Base-by-base conservation (phyloP, 768 basidiomycete genomes). In the Exidia glandulosa region DNA sequence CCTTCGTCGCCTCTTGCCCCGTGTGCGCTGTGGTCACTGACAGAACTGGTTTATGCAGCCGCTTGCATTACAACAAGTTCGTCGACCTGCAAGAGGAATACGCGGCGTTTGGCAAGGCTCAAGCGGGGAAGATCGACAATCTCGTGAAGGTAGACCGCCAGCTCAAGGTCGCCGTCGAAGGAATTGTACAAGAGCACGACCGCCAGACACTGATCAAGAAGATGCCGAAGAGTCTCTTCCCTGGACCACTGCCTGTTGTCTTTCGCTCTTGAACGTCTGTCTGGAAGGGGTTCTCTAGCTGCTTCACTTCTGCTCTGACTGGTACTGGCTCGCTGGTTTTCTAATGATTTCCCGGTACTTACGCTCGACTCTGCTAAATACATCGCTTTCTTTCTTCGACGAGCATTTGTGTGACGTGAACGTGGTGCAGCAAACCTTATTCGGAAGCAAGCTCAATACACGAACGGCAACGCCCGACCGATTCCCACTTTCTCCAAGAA, bases 81-180 rank as follows among this genome's bases (percentile, higher is more conserved):
- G 76, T 86, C 32, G 76, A 77, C 58, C 74, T 85, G 19, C 81
- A 85, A 64, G 75, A 76, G 58, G 77, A 79, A 58, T 86, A 85
- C 63, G 73, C 78, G 36, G 68, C 61, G 29, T 72, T 74, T 58
- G 73, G 78, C 60, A 71, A 73, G 47, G 70, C 74, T 32, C 69
- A 82, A 34, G 66, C 74, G 55, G 63, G 66, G 54, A 71, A 70
- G 23, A 71, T 78, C 62, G 78, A 79, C 37, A 77, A 77, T 19
- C 68, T 79, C 59, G 69, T 72, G 56, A 74, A 77, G 60, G 68
- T 70, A 36, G 75, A 73, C 45, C 70, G 75, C 37, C 71, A 74
- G 36, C 64, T 77, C 25, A 65, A 70, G 30, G 64, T 65, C 29
- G 67, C 71, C 34, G 65, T 82, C 37, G 71, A 70, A 59, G 63